Evolutionary conservation across 768 basidiomycete species (phyloP).

Genomic region (Exsudoporus frostii): DNA sequence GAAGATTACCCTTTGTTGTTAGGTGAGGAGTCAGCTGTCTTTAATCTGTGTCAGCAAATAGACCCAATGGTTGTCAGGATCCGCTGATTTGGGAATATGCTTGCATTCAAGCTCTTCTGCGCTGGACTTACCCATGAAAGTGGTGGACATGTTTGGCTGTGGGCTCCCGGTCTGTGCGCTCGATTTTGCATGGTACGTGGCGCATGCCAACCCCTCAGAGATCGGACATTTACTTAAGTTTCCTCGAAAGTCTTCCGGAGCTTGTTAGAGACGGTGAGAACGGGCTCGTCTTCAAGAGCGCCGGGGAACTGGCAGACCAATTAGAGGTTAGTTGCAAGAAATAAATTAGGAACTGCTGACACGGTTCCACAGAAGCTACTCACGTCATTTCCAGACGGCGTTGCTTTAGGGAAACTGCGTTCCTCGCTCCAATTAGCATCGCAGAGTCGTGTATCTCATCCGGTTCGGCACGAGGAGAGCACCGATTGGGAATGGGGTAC

Average conservation of each 20-base stretch:
- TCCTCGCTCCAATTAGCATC: slow-evolving; percentile 43
- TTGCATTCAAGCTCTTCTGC: slow-evolving; percentile 89
- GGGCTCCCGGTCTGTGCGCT: slow-evolving; percentile 91
- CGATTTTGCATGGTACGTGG: slow-evolving; percentile 75
- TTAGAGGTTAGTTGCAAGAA: slow-evolving; percentile 43
- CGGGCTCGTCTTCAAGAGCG: slow-evolving; percentile 72
- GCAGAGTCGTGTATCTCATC: slow-evolving; percentile 21
- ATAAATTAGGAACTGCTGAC: neutral
- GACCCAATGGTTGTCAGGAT: slow-evolving; percentile 47
- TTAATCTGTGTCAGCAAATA: neutral
- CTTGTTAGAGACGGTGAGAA: slow-evolving; percentile 83
- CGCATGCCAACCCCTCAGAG: neutral
- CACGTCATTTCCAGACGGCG: slow-evolving; percentile 55
- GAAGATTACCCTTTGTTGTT: slow-evolving; percentile 87
- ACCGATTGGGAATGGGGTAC: slow-evolving; percentile 58
- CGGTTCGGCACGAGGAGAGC: slow-evolving; percentile 18
- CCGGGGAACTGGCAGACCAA: slow-evolving; percentile 66
- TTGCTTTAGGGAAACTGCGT: slow-evolving; percentile 49
- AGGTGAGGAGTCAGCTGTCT: slow-evolving; percentile 43
- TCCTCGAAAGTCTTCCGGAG: slow-evolving; percentile 63
- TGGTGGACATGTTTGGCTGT: slow-evolving; percentile 99
- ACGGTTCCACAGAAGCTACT: slow-evolving; percentile 48
- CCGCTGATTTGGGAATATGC: slow-evolving; percentile 88
- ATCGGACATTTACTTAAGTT: slow-evolving; percentile 4
- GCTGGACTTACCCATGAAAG: slow-evolving; percentile 96